Base-by-base conservation (phyloP, 192 early-diverging fungal species). In the Mortierella alpina region DNA sequence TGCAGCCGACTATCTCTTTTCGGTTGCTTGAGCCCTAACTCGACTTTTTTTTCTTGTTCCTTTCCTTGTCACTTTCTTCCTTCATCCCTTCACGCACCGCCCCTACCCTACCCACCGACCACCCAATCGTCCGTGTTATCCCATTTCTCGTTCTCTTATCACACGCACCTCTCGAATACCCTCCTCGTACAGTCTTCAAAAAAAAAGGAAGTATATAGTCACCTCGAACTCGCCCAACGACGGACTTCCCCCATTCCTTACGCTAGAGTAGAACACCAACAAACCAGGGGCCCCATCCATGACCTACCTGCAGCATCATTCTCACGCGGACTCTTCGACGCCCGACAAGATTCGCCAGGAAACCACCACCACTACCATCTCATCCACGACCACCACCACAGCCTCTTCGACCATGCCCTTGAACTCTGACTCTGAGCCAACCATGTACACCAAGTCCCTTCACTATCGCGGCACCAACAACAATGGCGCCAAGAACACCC, bases 281-380 rank as follows among this genome's bases (percentile, higher is more conserved):
- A 53, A 20, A 12, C 20, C 1, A 50, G 17, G 48, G 22, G 22
- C 9, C 51, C 12, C 41, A n/a, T 65, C 64, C 70, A 80, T 80
- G 77, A 80, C 77, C 44, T 80, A 72, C 61, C 70, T 59, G 49
- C 69, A 71, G 20, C 68, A 63, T 41, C 66, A 62, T 15, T 59
- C 23, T 46, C 63, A 62, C 22, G 18, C 46, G 48, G 63, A 71
- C 14, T 70, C 68, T 22, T 42, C 64, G 13, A 58, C 52, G 23
- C 69, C 69, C 52, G 77, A 80, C 47, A 80, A 80, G 70, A 49
- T 80, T 46, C 77, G 70, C 53, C 57, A 80, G 47, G 77, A 80
- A 64, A 80, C 77, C 5, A 80, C 70, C 14, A 80, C 77, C 2
- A 80, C 77, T 0, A 79, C 76, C 8, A 67, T 79, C 48, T 73